phyloP scores from a whole-genome alignment of 805 yeast species.

The Spathaspora arborariae region DNA sequence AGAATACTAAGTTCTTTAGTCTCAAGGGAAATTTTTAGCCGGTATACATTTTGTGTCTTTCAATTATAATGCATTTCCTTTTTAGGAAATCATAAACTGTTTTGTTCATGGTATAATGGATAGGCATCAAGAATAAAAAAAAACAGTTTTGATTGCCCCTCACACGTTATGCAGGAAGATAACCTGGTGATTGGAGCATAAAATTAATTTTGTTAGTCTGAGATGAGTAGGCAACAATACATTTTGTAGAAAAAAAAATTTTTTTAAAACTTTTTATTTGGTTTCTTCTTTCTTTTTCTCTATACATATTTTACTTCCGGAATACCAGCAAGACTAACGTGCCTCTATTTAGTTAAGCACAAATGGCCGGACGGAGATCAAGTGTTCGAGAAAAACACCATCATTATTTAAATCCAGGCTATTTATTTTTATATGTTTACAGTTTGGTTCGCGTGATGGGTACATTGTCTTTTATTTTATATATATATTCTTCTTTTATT shows the following conservation, averaged over 20 bases:
- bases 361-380: slow-evolving; percentile 48
- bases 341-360: slow-evolving; percentile 41
- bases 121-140: neutral
- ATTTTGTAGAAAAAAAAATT: neutral
- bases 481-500: neutral
- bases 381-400: slow-evolving; percentile 12
- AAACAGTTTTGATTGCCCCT: neutral
- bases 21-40: neutral
- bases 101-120: neutral
- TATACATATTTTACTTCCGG: slow-evolving; percentile 37
- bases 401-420: slow-evolving; percentile 35
- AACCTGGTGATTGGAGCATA: neutral
- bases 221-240: neutral
- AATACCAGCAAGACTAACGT: slow-evolving; percentile 45
- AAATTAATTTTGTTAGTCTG: neutral
- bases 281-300: slow-evolving; percentile 14
- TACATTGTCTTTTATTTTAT: slow-evolving; percentile 28
- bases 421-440: slow-evolving; percentile 4
- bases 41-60: neutral
- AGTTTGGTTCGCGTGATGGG: slow-evolving; percentile 44
- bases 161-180: neutral
- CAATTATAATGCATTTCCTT: neutral
- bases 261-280: neutral
- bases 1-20: neutral
- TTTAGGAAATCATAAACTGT: neutral